phyloP scores from a whole-genome alignment of 805 yeast genomes.

The Kluyveromyces lactis region DNA sequence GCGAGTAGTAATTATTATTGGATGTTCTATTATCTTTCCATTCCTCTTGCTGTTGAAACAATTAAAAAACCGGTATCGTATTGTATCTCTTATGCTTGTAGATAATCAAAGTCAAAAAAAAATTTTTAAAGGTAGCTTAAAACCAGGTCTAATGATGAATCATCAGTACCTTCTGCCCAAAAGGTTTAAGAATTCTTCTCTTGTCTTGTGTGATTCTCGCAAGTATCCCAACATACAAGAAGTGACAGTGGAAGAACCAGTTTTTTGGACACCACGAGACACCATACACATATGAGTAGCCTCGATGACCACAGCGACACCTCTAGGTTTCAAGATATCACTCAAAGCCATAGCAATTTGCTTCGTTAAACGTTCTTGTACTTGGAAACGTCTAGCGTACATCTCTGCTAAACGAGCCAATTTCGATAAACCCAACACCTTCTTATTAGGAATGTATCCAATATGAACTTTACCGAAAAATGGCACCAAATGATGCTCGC shows the following conservation, averaged over 20 bases:
- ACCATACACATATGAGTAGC: constrained; percentile 99
- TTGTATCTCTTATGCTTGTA: no score
- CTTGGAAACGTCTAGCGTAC: constrained; percentile 93
- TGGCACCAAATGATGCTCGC: constrained; percentile 98
- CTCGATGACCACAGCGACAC: constrained; percentile 97
- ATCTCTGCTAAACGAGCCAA: constrained; percentile 94
- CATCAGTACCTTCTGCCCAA: constrained; percentile 54
- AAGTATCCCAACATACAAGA: constrained; percentile 97
- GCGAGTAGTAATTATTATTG: no score
- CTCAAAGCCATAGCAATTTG: constrained; percentile 94
- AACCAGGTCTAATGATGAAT: no score
- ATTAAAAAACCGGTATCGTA: no score
- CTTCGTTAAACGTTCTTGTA: constrained; percentile 94
- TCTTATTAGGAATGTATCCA: constrained; percentile 93
- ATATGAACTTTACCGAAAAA: constrained; percentile 95
- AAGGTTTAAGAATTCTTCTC: constrained; percentile 88
- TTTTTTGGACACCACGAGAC: constrained; percentile 92
- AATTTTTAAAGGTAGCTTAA: no score
- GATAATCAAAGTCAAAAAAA: no score
- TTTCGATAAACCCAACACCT: constrained; percentile 87
- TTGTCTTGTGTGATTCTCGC: constrained; percentile 85
- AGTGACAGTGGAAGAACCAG: constrained; percentile 88
- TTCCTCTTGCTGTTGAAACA: no score
- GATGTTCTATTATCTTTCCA: no score
- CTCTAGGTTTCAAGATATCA: constrained; percentile 87